Evolutionary conservation across 352 stramenopile genomes (phyloP).

Genomic region (Pythium phragmitis): DNA sequence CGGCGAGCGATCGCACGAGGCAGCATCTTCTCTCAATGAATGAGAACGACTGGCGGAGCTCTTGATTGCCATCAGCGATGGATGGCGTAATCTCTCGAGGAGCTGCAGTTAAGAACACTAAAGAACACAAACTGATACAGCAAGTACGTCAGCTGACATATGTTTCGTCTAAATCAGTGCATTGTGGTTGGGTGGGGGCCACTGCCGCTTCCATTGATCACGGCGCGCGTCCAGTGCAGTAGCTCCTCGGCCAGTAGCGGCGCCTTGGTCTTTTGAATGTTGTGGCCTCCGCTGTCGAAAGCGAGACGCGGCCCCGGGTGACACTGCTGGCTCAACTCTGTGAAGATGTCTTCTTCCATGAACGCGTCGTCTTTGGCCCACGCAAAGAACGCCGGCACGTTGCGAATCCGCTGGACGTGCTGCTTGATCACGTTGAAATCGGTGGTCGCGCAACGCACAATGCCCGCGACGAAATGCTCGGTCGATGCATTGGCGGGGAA

Average conservation of each 20-base stretch:
- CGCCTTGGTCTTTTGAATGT: conserved; percentile 49
- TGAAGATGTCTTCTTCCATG: conserved; percentile 39
- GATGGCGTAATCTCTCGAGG: conserved; percentile 6
- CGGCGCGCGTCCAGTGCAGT: conserved; percentile 26
- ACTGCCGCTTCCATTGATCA: conserved; percentile 5
- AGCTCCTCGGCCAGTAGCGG: conserved; percentile 29
- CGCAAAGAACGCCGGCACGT: conserved; percentile 41
- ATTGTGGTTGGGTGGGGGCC: neutral
- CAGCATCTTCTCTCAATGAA: neutral
- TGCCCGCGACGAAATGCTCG: conserved; percentile 52
- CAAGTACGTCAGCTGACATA: conserved; percentile 1
- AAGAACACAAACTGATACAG: neutral
- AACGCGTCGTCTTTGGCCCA: conserved; percentile 35
- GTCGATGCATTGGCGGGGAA: conserved; percentile 26
- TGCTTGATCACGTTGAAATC: conserved; percentile 47
- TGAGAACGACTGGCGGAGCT: neutral
- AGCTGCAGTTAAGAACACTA: conserved; percentile 5
- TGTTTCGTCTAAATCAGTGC: conserved; percentile 14
- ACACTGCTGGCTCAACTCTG: conserved; percentile 21
- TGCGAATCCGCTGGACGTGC: conserved; percentile 33
- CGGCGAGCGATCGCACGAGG: neutral
- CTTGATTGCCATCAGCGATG: neutral
- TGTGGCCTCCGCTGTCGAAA: conserved; percentile 45
- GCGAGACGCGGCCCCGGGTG: conserved; percentile 33
- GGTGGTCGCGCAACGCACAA: conserved; percentile 48